Percentiles rank a stretch among this genome's conserved stretches.
Evolutionary conservation across 305 asterid genomes (phyloP).

Genomic region (Fraxinus velutina): DNA sequence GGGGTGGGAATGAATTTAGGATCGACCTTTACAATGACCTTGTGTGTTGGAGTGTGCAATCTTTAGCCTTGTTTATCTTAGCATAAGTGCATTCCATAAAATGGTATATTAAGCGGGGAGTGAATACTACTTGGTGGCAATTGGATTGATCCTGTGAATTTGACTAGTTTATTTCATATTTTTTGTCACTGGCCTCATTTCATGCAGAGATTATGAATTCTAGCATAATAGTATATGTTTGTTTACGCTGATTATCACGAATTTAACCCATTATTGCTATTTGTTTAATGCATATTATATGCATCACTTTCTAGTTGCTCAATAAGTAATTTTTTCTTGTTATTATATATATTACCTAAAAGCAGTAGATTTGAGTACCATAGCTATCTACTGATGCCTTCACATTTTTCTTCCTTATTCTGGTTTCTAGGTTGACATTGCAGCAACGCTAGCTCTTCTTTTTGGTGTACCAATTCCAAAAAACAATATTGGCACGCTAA

Average conservation of each 20-base stretch:
- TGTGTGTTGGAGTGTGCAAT: background rate
- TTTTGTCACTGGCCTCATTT: background rate
- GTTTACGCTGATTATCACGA: background rate
- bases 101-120: background rate
- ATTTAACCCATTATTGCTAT: background rate
- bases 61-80: background rate
- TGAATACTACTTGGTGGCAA: background rate
- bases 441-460: conserved; percentile 80
- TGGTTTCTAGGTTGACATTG: conserved; percentile 73
- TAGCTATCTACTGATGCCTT: conserved; percentile 17
- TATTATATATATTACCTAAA: background rate
- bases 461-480: conserved; percentile 89
- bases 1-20: background rate
- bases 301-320: background rate
- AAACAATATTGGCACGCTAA: conserved; percentile 74
- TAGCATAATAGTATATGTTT: background rate
- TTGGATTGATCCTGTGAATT: background rate
- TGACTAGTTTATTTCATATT: conserved; percentile 4
- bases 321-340: background rate
- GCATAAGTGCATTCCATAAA: background rate
- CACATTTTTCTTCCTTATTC: conserved; percentile 12
- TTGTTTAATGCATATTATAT: background rate
- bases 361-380: conserved; percentile 5
- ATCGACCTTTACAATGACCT: background rate
- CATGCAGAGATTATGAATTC: background rate